Base-by-base conservation (phyloP, 2,329 filamentous ascomycete species). In the Metarhizium robertsii region DNA sequence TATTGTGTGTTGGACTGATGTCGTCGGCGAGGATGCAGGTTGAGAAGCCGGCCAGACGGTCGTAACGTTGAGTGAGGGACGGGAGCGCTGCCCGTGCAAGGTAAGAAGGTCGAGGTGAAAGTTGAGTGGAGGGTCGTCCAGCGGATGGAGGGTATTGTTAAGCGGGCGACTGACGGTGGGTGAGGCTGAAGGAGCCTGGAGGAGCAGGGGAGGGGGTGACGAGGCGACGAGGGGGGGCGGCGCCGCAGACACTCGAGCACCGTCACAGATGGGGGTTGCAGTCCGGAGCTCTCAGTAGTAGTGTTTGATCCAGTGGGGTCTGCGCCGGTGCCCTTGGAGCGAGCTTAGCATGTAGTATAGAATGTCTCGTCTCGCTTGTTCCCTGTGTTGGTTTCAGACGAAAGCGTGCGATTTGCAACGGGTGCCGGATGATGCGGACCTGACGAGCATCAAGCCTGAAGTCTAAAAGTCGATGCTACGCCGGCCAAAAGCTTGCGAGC, bases 51-150 rank as follows among this genome's bases (percentile, higher is more conserved):
- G 45, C 16, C 20, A 29, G 18, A 32, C 8, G 45, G 20, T 30
- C 18, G 32, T 40, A 4, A 18, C 16, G 38, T 20, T 34, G 32
- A 40, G 55, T 49, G 53, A 54, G 64, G 66, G 65, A 59, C 60
- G 61, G 61, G 54, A 51, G 51, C 29, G 47, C 14, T 48, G 46
- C 29, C 46, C 11, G 36, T 54, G 47, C 45, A 50, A 52, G 52
- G 45, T 48, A 54, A 55, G 53, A 11, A 55, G 56, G 48, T 50
- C 38, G 50, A 53, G 56, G 52, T 50, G 50, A 61, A 58, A 52
- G 54, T 47, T 55, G 54, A 53, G 47, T 55, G 32, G 56, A 54
- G 45, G 49, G 43, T 45, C 40, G 50, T 42, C 57, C 53, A 55
- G 55, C 53, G 52, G 55, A 53, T 47, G 52, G 55, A 57, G 55